Conservation (phyloP, 768 basidiomycete genomes). For the Russula earlei region DNA sequence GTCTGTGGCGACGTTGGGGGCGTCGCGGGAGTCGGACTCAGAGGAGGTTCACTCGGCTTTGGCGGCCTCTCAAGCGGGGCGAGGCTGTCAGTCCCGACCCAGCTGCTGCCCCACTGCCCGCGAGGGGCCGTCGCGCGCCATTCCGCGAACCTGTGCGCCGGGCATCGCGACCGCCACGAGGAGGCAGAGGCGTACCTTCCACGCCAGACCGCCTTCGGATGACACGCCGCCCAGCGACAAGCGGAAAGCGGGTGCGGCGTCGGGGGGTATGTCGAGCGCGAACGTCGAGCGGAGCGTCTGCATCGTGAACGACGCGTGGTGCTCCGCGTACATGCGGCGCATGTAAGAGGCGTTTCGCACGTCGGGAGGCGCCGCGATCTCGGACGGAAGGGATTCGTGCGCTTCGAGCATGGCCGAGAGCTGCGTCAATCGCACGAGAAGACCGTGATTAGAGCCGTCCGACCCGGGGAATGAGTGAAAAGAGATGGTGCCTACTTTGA, state of each 20-base stretch:
- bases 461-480: not conserved
- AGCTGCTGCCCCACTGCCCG: conserved; percentile 66
- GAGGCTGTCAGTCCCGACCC: conserved; percentile 47
- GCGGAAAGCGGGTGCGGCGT: conserved; percentile 81
- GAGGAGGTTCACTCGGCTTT: conserved; percentile 10
- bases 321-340: conserved; percentile 76
- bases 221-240: conserved; percentile 40
- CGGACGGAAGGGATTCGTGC: conserved; percentile 70
- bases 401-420: conserved; percentile 85
- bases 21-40: not conserved
- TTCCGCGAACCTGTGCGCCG: conserved; percentile 40
- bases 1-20: conserved; percentile 13
- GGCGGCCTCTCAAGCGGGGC: conserved; percentile 48
- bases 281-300: conserved; percentile 75
- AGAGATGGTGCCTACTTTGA: conserved; percentile 47
- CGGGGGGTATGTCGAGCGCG: conserved; percentile 84
- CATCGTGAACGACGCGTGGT: conserved; percentile 66
- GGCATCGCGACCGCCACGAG: conserved; percentile 65
- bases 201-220: conserved; percentile 66
- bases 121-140: conserved; percentile 45
- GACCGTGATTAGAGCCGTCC: not conserved
- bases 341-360: conserved; percentile 36
- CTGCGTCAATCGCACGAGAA: conserved; percentile 31
- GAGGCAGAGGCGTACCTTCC: conserved; percentile 81
- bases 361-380: conserved; percentile 39